Base-by-base conservation (phyloP, 345 rosid species). In the Salix brachista region DNA sequence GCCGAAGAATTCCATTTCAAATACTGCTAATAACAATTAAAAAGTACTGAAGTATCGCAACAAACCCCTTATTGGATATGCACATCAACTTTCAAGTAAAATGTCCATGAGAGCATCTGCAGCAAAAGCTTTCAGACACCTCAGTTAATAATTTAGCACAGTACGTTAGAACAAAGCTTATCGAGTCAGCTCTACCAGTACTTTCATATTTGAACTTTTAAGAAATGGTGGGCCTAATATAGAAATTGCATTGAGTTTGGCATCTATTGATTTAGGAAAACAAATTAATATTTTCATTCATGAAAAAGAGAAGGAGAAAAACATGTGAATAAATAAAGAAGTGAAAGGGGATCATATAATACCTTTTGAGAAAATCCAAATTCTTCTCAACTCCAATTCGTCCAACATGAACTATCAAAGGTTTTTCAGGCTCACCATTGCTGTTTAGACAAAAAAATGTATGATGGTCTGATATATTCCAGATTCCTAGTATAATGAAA, bases 351-450 rank as follows among this genome's bases (percentile, higher is more conserved):
- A 18, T 3, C 66, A 64, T 18, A 8, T 32, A 11, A 8, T 85
- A 96, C 98, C 94, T 90, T 83, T 92, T 93, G 44, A 91, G 89
- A 83, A 93, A 94, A 83, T 96, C 99, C 88, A 96, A 88, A 80
- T 94, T 96, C 90, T 96, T 96, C 87, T 96, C 99, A 28, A 93
- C 96, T 42, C 99, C 97, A 16, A 96, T 86, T 72, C 97, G 93
- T 9, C 99, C 98, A 79, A 96, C 98, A 85, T 96, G 98, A 75
- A 96, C 86, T 69, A 96, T 86, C 76, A 96, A 81, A 71, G 98
- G 98, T 86, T 83, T 93, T 39, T 96, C 94, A 62, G 98, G 96
- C 83, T 93, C 98, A 56, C 99, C 95, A 73, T 84, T 82, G 81
- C 99, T 96, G 89, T 80, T 65, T 60, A 78, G 72, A 44, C 54